Evolutionary conservation across 345 rosid species (phyloP), one percentile per base, ranked within the genome.

Genomic region (Adansonia digitata): DNA sequence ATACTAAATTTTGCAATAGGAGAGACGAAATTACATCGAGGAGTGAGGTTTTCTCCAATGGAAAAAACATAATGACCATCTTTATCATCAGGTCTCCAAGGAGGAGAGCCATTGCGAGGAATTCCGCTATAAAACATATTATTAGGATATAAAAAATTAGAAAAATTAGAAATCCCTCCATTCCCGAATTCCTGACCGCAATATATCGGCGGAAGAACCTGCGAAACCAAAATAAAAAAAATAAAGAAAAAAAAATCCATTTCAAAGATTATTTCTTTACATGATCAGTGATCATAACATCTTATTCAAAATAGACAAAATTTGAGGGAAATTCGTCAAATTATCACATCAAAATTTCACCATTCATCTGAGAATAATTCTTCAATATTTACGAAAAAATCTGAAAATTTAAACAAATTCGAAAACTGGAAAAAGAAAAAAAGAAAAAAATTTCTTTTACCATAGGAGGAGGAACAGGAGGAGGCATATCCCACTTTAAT

Each of bases 61-160:
- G 84, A 79, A 72, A 86, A 91, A 63, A 87, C 88, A 70, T 82
- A 91, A 82, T 89, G 97, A 2, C 97, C 94, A 75, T 91, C 94
- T 85, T 89, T 89, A 82, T 89, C 92, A 80, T 91, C 94, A 22
- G 94, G 89, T 75, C 97, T 85, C 94, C 92, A 89, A 3, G 97
- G 97, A 75, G 97, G 94, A 34, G 94, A 89, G 52, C 74, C 80
- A 72, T 85, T 79, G 45, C 75, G 77, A 71, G 88, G 79, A 77
- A 83, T 62, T 2, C 81, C 86, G 64, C 82, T 80, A 65, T 84
- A 89, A 77, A 85, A 86, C 81, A 84, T 40, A 72, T 69, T 48
- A 57, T 79, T 80, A 9, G 89, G 77, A 79, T 82, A 85, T 26
- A 64, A 80, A 66, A 82, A 89, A 83, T 79, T n/a, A n/a, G n/a